phyloP scores from a whole-genome alignment of 371 early-diverging fungal genomes.

The Mucor racemosus region DNA sequence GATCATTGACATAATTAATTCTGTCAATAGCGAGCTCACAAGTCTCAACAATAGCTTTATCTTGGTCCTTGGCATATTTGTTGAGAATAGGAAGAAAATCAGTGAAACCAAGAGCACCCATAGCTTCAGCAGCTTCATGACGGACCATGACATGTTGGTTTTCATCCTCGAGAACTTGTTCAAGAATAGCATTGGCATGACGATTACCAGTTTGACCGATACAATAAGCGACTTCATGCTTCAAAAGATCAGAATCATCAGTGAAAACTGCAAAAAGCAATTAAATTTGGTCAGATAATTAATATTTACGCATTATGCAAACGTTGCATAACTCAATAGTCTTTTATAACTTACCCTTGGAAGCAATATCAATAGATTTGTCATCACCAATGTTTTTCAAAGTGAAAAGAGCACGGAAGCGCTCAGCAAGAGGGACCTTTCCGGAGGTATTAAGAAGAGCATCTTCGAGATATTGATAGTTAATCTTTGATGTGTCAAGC shows the following conservation, averaged over 20 bases:
- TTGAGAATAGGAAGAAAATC: slow-evolving; percentile 73
- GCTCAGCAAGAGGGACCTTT: slow-evolving; percentile 71
- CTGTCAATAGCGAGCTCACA: slow-evolving; percentile 94
- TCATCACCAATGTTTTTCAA: slow-evolving; percentile 87
- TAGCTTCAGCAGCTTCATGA: slow-evolving; percentile 99
- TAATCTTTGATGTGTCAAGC: slow-evolving; percentile 31
- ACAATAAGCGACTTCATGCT: slow-evolving; percentile 99
- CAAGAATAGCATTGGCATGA: slow-evolving; percentile 78
- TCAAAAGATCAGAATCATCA: slow-evolving; percentile 92
- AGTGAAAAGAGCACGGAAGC: slow-evolving; percentile 96
- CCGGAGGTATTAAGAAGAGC: slow-evolving; percentile 67
- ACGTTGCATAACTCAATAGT: not conserved
- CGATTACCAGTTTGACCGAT: slow-evolving; percentile 97
- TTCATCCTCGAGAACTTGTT: slow-evolving; percentile 67
- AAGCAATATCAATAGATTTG: slow-evolving; percentile 82
- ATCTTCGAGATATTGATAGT: slow-evolving; percentile 55
- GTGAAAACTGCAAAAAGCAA: slow-evolving; percentile 62
- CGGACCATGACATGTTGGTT: slow-evolving; percentile 96
- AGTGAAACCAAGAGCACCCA: slow-evolving; percentile 90
- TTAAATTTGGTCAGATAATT: not conserved
- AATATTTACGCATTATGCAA: not conserved
- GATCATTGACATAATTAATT: slow-evolving; percentile 76
- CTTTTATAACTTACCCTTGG: slow-evolving; percentile 64
- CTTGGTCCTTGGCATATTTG: slow-evolving; percentile 70
- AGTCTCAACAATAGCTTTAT: slow-evolving; percentile 87